phyloP scores from a whole-genome alignment of 495 filamentous ascomycete species.

The Aspergillus sclerotiicarbonarius region DNA sequence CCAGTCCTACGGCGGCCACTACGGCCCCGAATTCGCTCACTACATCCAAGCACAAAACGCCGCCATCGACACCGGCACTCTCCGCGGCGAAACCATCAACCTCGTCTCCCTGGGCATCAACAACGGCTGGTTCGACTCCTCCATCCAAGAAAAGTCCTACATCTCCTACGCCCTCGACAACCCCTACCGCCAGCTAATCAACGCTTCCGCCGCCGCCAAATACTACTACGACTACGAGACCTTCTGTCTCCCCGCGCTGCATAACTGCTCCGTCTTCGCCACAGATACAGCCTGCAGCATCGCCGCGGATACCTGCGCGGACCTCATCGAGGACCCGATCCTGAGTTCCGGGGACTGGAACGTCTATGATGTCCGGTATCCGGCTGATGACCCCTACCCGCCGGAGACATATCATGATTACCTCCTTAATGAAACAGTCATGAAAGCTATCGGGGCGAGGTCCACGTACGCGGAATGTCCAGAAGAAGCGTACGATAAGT shows the following conservation, averaged over 20 bases:
- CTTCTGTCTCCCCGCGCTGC: constrained; percentile 40
- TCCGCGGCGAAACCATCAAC: constrained; percentile 47
- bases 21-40: constrained; percentile 49
- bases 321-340: constrained; percentile 43
- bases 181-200: constrained; percentile 49
- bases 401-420: constrained; percentile 48
- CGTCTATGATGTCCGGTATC: constrained; percentile 51
- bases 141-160: constrained; percentile 50
- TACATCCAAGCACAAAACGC: constrained; percentile 54
- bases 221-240: constrained; percentile 38
- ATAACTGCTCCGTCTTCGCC: constrained; percentile 35
- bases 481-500: constrained; percentile 37
- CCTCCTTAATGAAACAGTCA: constrained; percentile 34
- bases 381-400: constrained; percentile 44
- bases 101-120: constrained; percentile 57
- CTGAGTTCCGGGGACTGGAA: constrained; percentile 35
- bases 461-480: constrained; percentile 47
- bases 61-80: constrained; percentile 34
- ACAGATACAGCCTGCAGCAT: constrained; percentile 37
- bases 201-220: constrained; percentile 34
- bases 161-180: constrained; percentile 54
- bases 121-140: constrained; percentile 55
- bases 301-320: constrained; percentile 44
- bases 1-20: constrained; percentile 57
- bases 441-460: constrained; percentile 52